A percentile compares a stretch with the other conserved stretches of the same genome.
Evolutionary conservation across 163 green algal species (phyloP).

Genomic region (Chlamydomonas reinhardtii): DNA sequence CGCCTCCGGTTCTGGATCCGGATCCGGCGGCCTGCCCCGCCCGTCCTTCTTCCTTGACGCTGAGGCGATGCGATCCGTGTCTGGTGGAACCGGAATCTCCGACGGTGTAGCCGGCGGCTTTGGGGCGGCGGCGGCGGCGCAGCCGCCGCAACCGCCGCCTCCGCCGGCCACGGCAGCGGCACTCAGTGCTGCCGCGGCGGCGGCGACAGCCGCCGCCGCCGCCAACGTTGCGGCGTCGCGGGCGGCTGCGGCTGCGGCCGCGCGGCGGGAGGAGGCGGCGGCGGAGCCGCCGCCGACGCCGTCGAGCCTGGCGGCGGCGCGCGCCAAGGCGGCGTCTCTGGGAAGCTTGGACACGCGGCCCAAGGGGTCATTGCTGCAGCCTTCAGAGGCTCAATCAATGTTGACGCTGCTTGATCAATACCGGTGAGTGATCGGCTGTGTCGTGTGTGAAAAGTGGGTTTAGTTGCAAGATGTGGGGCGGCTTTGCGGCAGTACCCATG

Average conservation of each 20-base stretch:
- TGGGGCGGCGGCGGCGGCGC: too few relatives aligned
- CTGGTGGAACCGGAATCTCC: too few relatives aligned
- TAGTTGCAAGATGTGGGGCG: too few relatives aligned
- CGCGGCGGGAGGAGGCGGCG: neutral
- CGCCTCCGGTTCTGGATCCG: too few relatives aligned
- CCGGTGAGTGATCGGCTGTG: neutral
- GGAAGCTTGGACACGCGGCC: conserved; percentile 22
- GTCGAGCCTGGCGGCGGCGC: neutral
- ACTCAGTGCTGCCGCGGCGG: neutral
- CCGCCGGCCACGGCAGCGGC: neutral
- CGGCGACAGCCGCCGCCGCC: neutral
- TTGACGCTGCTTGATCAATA: conserved; percentile 37
- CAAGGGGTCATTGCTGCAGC: conserved; percentile 17
- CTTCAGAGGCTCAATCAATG: conserved; percentile 11
- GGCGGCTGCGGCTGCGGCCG: neutral
- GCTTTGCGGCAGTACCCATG: too few relatives aligned
- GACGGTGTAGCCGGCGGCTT: too few relatives aligned
- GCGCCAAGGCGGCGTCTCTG: neutral
- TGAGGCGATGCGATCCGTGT: neutral
- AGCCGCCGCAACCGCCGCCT: neutral
- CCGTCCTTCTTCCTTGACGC: neutral
- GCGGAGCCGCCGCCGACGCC: too few relatives aligned
- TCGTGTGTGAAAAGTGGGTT: too few relatives aligned
- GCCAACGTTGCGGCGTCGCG: neutral
- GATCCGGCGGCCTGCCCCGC: too few relatives aligned